Conservation (phyloP, 768 basidiomycete genomes). For the Gloeostereum incarnatum region DNA sequence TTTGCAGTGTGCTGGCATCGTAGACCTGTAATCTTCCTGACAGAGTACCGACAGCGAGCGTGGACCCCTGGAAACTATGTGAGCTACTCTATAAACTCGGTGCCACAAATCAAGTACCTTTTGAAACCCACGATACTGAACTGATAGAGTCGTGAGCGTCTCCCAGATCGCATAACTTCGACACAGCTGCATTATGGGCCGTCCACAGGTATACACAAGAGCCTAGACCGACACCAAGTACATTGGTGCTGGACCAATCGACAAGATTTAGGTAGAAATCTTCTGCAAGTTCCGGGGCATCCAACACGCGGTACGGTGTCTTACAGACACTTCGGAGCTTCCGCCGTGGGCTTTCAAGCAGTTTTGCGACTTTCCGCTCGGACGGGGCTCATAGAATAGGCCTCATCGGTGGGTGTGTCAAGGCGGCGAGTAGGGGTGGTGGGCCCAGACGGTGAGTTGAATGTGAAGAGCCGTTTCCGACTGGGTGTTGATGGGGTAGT, state of each 20-base stretch:
- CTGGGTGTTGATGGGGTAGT: conserved; percentile 40
- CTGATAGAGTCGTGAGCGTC: conserved; percentile 68
- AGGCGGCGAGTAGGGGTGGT: conserved; percentile 48
- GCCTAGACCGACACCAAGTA: conserved; percentile 88
- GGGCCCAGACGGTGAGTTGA: conserved; percentile 56
- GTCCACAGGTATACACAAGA: conserved; percentile 96
- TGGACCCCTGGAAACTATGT: conserved; percentile 48
- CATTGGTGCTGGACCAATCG: conserved; percentile 94
- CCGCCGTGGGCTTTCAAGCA: conserved; percentile 80
- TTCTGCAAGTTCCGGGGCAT: conserved; percentile 94
- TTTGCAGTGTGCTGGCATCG: conserved; percentile 70
- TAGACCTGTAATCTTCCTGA: conserved; percentile 87
- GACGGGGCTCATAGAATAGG: conserved; percentile 87
- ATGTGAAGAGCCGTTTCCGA: conserved; percentile 57
- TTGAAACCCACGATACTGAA: conserved; percentile 91
- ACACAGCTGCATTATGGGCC: conserved; percentile 87
- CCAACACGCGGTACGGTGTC: conserved; percentile 93
- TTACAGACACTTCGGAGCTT: conserved; percentile 80
- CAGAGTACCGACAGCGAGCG: conserved; percentile 90
- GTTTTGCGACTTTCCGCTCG: conserved; percentile 69
- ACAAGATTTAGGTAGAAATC: conserved; percentile 98
- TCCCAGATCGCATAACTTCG: conserved; percentile 79
- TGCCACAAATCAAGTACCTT: conserved; percentile 22
- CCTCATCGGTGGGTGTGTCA: conserved; percentile 80
- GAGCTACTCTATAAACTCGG: not conserved